Conservation (phyloP, 2,329 filamentous ascomycete species). For the Fusarium anthophilum region DNA sequence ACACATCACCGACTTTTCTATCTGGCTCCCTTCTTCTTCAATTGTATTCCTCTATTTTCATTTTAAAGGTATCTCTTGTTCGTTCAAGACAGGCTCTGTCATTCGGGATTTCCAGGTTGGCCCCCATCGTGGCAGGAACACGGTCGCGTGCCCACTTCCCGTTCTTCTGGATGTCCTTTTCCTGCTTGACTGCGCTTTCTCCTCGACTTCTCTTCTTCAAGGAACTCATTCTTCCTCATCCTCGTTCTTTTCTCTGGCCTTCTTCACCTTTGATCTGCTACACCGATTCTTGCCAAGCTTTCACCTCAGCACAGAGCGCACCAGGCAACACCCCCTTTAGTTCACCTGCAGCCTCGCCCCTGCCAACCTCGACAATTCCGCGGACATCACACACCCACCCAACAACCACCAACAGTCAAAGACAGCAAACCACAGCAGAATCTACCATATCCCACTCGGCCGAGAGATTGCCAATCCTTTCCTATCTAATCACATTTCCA, state of each 20-base stretch:
- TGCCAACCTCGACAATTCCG: neutral
- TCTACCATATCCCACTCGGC: neutral
- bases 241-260: neutral
- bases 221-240: neutral
- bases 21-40: neutral
- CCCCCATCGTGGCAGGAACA: neutral
- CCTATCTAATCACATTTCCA: neutral
- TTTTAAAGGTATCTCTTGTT: neutral
- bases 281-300: neutral
- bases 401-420: neutral
- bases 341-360: neutral
- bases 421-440: neutral
- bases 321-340: neutral
- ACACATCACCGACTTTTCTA: constrained; percentile 4
- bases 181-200: neutral
- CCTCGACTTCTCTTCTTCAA: neutral
- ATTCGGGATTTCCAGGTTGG: neutral
- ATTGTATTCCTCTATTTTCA: neutral
- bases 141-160: constrained; percentile 21
- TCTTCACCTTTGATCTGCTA: neutral
- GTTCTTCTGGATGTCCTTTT: neutral
- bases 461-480: neutral
- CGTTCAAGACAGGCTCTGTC: neutral
- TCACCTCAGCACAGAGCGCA: neutral
- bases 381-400: neutral